These are phyloP conservation scores for Dimocarpus longan DNA, from an alignment of 345 rosid genomes.

Conservation along the genomic window DNA sequence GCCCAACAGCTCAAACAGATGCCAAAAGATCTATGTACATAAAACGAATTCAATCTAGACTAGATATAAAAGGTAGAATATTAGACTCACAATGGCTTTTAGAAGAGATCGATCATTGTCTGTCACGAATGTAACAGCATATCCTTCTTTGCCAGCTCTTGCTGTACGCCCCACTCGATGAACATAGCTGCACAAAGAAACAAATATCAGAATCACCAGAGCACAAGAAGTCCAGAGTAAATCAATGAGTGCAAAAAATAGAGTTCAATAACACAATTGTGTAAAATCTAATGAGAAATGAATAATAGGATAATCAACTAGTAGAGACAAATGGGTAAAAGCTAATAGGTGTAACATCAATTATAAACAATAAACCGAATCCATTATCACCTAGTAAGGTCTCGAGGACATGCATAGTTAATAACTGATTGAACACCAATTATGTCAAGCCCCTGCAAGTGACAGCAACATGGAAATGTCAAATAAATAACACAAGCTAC, in stretches of 20 bases:
- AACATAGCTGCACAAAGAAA: constrained; percentile 63
- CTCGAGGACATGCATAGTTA: constrained; percentile 95
- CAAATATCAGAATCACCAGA: neutral
- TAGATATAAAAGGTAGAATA: constrained; percentile 10
- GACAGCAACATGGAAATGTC: constrained; percentile 10
- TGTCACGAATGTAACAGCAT: constrained; percentile 91
- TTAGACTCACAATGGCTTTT: constrained; percentile 80
- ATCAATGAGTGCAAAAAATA: neutral
- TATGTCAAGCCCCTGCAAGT: constrained; percentile 85
- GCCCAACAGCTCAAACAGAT: constrained; percentile 3
- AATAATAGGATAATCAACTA: neutral
- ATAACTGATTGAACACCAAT: constrained; percentile 97
- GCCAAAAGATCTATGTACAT: neutral
- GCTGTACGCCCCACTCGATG: constrained; percentile 99
- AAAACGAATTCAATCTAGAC: constrained; percentile 3
- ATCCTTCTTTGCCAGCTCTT: constrained; percentile 98
- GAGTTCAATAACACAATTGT: neutral
- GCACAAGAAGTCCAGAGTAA: neutral
- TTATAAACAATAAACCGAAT: constrained; percentile 4
- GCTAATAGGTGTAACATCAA: neutral
- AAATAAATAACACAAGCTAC: constrained; percentile 11
- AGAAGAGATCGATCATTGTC: constrained; percentile 90
- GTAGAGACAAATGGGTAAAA: neutral
- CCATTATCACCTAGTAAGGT: constrained; percentile 70
- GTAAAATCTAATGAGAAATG: neutral